These are phyloP conservation scores for Candida mesenterica DNA, from an alignment of 1,139 yeast species.

Conservation along the genomic window DNA sequence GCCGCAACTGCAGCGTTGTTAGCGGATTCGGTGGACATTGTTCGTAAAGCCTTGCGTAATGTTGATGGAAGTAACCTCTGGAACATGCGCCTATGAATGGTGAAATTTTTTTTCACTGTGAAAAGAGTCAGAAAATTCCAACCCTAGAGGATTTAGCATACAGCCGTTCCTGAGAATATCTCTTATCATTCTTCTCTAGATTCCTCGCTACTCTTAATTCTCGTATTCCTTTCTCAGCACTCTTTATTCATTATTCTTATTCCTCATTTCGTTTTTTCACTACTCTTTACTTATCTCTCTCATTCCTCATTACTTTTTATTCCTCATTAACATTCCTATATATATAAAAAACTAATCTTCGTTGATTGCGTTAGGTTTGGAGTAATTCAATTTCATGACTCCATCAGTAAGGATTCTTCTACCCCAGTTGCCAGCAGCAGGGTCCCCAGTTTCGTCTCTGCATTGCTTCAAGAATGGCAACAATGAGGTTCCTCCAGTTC, in stretches of 20 bases:
- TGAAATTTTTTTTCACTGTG: no score
- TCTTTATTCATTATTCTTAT: no score
- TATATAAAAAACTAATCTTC: slow-evolving; percentile 11
- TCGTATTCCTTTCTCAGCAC: no score
- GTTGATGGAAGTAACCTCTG: slow-evolving; percentile 11
- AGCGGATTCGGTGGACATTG: slow-evolving; percentile 29
- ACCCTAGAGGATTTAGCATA: no score
- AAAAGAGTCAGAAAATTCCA: no score
- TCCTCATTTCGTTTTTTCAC: neutral
- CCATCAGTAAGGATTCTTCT: slow-evolving; percentile 67
- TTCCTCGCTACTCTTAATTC: no score
- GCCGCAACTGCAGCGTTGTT: slow-evolving; percentile 11
- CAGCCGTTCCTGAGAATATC: no score
- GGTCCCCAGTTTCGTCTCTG: slow-evolving; percentile 91
- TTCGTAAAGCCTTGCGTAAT: slow-evolving; percentile 15
- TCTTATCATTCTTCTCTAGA: no score
- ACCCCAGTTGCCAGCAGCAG: slow-evolving; percentile 92
- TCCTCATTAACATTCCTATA: neutral
- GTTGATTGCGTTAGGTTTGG: slow-evolving; percentile 23
- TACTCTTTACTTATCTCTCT: no score
- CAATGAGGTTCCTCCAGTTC: slow-evolving; percentile 93
- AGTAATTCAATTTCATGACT: slow-evolving; percentile 44
- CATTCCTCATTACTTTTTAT: neutral
- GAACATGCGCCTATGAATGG: slow-evolving; percentile 12
- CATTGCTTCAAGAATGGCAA: slow-evolving; percentile 92